Percentiles rank a stretch among this genome's conserved stretches.
These are phyloP conservation scores for Neurospora africana DNA, from an alignment of 495 filamentous ascomycete species.

Conservation along the genomic window DNA sequence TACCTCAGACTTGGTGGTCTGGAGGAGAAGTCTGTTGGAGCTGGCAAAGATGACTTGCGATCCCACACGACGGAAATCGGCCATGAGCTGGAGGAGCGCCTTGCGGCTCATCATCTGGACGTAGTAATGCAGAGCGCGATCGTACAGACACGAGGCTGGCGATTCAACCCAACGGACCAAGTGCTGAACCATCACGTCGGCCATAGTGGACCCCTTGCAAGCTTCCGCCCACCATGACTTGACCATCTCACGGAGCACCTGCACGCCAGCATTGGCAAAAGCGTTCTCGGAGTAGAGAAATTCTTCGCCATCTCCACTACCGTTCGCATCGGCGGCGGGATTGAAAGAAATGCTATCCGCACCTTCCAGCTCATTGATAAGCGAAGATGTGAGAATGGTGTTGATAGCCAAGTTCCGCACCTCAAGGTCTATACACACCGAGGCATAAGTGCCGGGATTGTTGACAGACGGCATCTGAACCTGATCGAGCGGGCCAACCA, in stretches of 20 bases:
- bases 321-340: conserved; percentile 56
- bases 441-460: conserved; percentile 82
- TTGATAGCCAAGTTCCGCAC: conserved; percentile 95
- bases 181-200: conserved; percentile 95
- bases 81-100: conserved; percentile 93
- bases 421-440: conserved; percentile 92
- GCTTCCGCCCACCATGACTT: conserved; percentile 97
- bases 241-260: conserved; percentile 93
- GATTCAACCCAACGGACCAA: conserved; percentile 94
- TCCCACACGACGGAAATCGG: conserved; percentile 89
- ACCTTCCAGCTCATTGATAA: conserved; percentile 96
- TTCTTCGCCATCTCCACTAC: conserved; percentile 36
- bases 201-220: conserved; percentile 82
- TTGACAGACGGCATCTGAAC: conserved; percentile 93
- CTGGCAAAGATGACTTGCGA: conserved; percentile 90
- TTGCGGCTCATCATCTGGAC: conserved; percentile 97
- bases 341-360: conserved; percentile 71
- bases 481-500: conserved; percentile 71
- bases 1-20: conserved; percentile 94
- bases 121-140: conserved; percentile 92
- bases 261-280: conserved; percentile 81
- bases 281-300: conserved; percentile 80
- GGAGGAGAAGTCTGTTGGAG: conserved; percentile 76
- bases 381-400: conserved; percentile 88
- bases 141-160: conserved; percentile 85